phyloP scores from a whole-genome alignment of 345 rosid genomes.

The Populus alba region DNA sequence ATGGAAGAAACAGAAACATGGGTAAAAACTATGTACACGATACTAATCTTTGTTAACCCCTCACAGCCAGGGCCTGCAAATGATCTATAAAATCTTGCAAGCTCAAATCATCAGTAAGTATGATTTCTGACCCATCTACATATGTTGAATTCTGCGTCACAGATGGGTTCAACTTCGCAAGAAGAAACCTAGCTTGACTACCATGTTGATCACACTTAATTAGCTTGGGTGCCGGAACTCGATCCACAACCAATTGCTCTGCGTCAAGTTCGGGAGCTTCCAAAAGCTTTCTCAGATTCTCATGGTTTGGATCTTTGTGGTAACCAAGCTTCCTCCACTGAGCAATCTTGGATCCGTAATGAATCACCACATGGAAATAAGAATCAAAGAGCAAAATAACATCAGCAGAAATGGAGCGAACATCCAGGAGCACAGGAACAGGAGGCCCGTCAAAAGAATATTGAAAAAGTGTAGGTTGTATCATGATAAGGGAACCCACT shows the following conservation, averaged over 20 bases:
- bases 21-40: not conserved
- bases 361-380: slow-evolving; percentile 81
- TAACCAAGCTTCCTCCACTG: slow-evolving; percentile 90
- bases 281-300: slow-evolving; percentile 73
- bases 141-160: slow-evolving; percentile 73
- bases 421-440: slow-evolving; percentile 85
- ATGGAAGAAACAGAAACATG: not conserved
- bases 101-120: slow-evolving; percentile 84
- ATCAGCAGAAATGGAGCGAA: slow-evolving; percentile 67
- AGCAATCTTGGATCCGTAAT: slow-evolving; percentile 81
- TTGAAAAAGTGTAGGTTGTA: slow-evolving; percentile 87
- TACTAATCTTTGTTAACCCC: slow-evolving; percentile 23
- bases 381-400: slow-evolving; percentile 90
- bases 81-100: slow-evolving; percentile 82
- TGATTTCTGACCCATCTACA: slow-evolving; percentile 61
- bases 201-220: slow-evolving; percentile 90
- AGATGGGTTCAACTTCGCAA: slow-evolving; percentile 93
- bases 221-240: slow-evolving; percentile 73
- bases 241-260: slow-evolving; percentile 57
- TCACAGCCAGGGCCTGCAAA: slow-evolving; percentile 80
- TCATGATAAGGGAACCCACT: slow-evolving; percentile 80
- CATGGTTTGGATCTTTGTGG: slow-evolving; percentile 76
- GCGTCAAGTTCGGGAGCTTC: slow-evolving; percentile 86
- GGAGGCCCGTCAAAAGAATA: slow-evolving; percentile 96
- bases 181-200: slow-evolving; percentile 95